phyloP scores from a whole-genome alignment of 371 early-diverging fungal genomes.

The Syncephalastrum contaminatum region DNA sequence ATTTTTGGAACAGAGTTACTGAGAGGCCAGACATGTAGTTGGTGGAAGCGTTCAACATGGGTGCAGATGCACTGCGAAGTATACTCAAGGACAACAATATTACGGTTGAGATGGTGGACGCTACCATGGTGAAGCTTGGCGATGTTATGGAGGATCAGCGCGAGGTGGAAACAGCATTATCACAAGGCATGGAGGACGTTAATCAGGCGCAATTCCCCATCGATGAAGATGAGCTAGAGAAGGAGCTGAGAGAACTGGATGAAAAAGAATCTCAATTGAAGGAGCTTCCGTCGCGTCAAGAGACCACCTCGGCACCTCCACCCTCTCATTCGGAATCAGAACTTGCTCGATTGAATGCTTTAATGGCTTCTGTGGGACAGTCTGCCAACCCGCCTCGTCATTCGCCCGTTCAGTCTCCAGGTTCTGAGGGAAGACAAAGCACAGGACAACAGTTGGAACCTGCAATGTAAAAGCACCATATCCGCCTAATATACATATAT shows the following conservation, averaged over 20 bases:
- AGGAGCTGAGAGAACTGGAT: slow-evolving; percentile 41
- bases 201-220: slow-evolving; percentile 7
- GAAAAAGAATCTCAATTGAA: slow-evolving; percentile 3
- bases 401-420: too few relatives aligned
- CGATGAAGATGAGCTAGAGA: slow-evolving; percentile 44
- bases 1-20: not conserved
- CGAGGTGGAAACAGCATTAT: slow-evolving; percentile 56
- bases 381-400: too few relatives aligned
- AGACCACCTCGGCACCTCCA: slow-evolving; percentile 6
- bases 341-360: slow-evolving; percentile 15
- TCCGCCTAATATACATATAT: too few relatives aligned
- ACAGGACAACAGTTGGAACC: too few relatives aligned
- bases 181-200: slow-evolving; percentile 24
- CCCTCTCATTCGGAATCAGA: slow-evolving; percentile 8
- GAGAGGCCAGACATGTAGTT: slow-evolving; percentile 21
- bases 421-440: too few relatives aligned
- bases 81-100: slow-evolving; percentile 36
- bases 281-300: slow-evolving; percentile 9
- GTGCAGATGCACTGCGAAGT: slow-evolving; percentile 44
- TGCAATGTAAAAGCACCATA: too few relatives aligned
- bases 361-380: slow-evolving; percentile 2
- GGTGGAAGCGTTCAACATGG: slow-evolving; percentile 53
- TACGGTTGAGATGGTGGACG: slow-evolving; percentile 41
- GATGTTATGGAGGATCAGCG: slow-evolving; percentile 50
- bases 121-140: slow-evolving; percentile 47